Base-by-base conservation (phyloP, 495 filamentous ascomycete genomes). In the Podospora bellae-mahoneyi region DNA sequence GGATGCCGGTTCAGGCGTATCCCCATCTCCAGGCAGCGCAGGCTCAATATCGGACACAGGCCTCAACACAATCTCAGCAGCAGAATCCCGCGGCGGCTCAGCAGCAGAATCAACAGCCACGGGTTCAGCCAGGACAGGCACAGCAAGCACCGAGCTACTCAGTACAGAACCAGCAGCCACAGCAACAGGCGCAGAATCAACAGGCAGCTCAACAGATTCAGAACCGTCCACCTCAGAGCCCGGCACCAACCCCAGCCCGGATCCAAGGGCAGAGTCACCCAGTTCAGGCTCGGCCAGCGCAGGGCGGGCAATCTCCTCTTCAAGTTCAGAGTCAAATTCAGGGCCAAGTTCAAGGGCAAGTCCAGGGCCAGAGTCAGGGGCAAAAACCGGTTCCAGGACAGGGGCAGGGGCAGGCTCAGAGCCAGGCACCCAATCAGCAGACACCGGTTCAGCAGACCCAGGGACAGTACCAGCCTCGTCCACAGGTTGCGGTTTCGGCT, bases 1-100 rank as follows among this genome's bases (percentile, higher is more conserved):
- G 5, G 39, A 48, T 58, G 55, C 55, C 55, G 23, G 55, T n/a
- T 26, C 55, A 58, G 55, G 55, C 55, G n/a, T 58, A 19, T 58
- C 55, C 55, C 5, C 55, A 19, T 6, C 55, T 58, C 4, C 55
- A 58, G 23, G 55, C 55, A 58, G 55, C 55, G 55, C 55, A 58
- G 55, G n/a, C 55, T 5, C 55, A 58, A 7, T 58, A 19, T 20
- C 55, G 39, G 13, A 48, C 39, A 2, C 39, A 48, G 39, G 9
- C 5, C 13, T 10, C 13, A 10, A 18, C 39, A 1, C 39, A 48
- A 48, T 3, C 39, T 48, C 39, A 48, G 9, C 39, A 48, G 39
- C 39, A 48, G 39, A 48, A 48, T 48, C 39, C 7, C 30, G 30
- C 30, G 30, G 30, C 30, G 13, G 15, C 5, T 48, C 39, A 48